These are phyloP conservation scores for Ampelocalamus luodianensis DNA, from an alignment of 176 grass and related monocot species.

Conservation along the genomic window DNA sequence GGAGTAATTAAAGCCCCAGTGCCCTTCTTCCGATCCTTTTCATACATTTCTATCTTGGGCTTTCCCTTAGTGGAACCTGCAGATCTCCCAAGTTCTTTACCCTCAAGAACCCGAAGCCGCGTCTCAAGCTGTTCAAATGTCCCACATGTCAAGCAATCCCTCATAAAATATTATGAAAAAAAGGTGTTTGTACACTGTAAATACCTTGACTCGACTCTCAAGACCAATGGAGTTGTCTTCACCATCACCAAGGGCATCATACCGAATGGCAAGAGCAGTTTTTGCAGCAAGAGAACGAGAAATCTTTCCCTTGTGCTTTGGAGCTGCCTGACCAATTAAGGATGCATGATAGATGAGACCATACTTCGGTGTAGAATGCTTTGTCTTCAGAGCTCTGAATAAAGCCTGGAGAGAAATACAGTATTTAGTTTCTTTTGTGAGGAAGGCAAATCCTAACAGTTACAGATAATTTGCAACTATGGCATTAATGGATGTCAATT, in stretches of 20 bases:
- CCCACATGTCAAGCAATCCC: background rate
- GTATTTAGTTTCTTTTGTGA: background rate
- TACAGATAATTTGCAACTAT: background rate
- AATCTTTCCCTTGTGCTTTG: conserved; percentile 86
- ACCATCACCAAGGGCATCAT: conserved; percentile 83
- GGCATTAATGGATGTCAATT: background rate
- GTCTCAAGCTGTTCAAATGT: conserved; percentile 71
- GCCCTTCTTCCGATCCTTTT: conserved; percentile 86
- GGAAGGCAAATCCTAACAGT: conserved; percentile 8
- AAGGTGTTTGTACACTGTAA: background rate
- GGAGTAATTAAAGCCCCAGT: conserved; percentile 74
- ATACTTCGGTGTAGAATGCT: conserved; percentile 93
- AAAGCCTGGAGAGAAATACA: conserved; percentile 62
- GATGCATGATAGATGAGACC: conserved; percentile 92
- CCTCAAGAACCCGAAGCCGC: conserved; percentile 72
- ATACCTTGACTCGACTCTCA: conserved; percentile 82
- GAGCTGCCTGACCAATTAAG: conserved; percentile 86
- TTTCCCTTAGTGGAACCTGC: conserved; percentile 81
- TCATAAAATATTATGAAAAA: background rate
- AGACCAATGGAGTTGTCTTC: conserved; percentile 76
- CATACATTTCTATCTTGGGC: conserved; percentile 87
- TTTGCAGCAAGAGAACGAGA: conserved; percentile 86
- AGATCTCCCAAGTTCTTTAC: conserved; percentile 77
- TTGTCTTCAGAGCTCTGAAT: conserved; percentile 92
- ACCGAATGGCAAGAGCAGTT: conserved; percentile 71